Conservation (phyloP, 2,329 filamentous ascomycete genomes). For the Epichloe scottii region DNA sequence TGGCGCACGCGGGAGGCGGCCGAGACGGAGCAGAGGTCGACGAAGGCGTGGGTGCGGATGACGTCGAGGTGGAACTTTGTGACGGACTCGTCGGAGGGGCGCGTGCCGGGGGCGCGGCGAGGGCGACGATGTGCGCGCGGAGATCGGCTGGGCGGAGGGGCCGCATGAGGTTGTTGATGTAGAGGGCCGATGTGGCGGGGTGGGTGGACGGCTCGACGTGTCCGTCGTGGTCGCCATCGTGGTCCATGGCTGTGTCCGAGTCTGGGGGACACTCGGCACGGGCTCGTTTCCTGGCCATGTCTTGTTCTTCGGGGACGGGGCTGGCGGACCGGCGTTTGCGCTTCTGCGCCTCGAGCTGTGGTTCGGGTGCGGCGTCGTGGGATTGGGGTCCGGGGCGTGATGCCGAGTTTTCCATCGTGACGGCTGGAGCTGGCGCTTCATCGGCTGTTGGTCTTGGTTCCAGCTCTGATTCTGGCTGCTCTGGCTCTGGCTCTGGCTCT, state of each 20-base stretch:
- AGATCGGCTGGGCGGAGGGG: slow-evolving; percentile 61
- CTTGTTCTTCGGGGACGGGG: slow-evolving; percentile 42
- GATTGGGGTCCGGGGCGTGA: not conserved
- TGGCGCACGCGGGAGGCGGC: slow-evolving; percentile 67
- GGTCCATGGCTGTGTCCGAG: slow-evolving; percentile 16
- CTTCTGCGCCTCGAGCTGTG: slow-evolving; percentile 39
- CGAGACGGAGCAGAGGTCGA: slow-evolving; percentile 53
- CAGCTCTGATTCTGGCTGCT: not conserved
- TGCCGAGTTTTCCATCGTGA: not conserved
- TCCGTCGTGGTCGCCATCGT: slow-evolving; percentile 21
- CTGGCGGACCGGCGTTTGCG: slow-evolving; percentile 55
- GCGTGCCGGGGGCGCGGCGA: slow-evolving; percentile 49
- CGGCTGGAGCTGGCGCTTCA: not conserved
- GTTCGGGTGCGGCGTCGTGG: not conserved
- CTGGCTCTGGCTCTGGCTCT: not conserved
- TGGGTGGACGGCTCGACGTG: slow-evolving; percentile 48
- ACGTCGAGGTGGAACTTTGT: slow-evolving; percentile 66
- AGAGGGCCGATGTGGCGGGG: slow-evolving; percentile 63
- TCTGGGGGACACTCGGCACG: slow-evolving; percentile 19
- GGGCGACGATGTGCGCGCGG: slow-evolving; percentile 52
- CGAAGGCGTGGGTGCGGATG: slow-evolving; percentile 81
- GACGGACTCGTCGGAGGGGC: slow-evolving; percentile 41
- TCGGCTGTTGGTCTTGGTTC: not conserved
- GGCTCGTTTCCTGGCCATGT: slow-evolving; percentile 41
- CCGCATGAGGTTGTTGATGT: slow-evolving; percentile 83